A percentile compares a stretch with the other conserved stretches of the same genome.
Evolutionary conservation across 2,329 filamentous ascomycete genomes (phyloP).

Genomic region (Diaporthe australafricana): DNA sequence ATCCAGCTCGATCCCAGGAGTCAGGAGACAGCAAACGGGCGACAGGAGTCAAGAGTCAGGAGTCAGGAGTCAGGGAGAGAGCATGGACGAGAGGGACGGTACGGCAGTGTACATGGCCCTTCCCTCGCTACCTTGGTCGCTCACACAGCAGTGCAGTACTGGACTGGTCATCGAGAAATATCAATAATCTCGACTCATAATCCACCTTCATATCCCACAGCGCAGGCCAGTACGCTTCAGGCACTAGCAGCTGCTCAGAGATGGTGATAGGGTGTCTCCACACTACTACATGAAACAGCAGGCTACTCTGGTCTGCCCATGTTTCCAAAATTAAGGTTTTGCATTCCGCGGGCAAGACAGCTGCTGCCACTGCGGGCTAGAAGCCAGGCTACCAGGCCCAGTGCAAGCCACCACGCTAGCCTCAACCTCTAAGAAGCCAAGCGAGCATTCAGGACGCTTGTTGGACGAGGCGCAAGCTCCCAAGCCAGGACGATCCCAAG

Average conservation of each 20-base stretch:
- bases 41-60: conserved; percentile 7
- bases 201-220: conserved; percentile 13
- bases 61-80: conserved; percentile 21
- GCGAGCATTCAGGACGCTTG: conserved; percentile 17
- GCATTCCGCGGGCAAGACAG: conserved; percentile 10
- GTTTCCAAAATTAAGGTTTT: conserved; percentile 30
- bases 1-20: conserved; percentile 2
- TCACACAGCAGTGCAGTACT: background rate
- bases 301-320: conserved; percentile 24
- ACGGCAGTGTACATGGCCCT: background rate
- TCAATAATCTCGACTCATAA: conserved; percentile 20
- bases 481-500: conserved; percentile 9
- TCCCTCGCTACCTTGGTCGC: conserved; percentile 1
- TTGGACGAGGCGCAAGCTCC: conserved; percentile 12
- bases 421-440: conserved; percentile 9
- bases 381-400: conserved; percentile 2
- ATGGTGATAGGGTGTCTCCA: conserved; percentile 16
- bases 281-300: conserved; percentile 27
- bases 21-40: background rate
- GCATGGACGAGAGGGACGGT: too few species aligned
- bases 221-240: background rate
- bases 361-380: conserved; percentile 8
- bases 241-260: conserved; percentile 13
- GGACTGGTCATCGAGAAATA: background rate
- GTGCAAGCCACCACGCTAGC: conserved; percentile 22